Base-by-base conservation (phyloP, 2,329 filamentous ascomycete species). In the Rutstroemia sp. region DNA sequence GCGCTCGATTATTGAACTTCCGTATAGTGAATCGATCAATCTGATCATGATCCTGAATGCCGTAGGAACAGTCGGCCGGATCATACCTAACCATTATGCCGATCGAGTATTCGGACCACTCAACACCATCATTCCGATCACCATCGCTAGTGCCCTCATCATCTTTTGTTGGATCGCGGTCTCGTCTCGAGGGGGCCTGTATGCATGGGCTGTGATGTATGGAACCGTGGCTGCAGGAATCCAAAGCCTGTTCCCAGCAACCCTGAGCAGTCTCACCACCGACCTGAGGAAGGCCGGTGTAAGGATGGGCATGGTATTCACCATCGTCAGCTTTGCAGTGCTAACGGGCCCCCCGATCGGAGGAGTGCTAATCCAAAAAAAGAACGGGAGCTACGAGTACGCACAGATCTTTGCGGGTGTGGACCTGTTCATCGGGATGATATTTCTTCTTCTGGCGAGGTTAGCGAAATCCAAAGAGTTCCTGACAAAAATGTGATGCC, bases 241-340 rank as follows among this genome's bases (percentile, higher is more conserved):
- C 6, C 78, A 81, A 63, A 72, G 72, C 0, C 66, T 83, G 2
- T 81, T 81, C 59, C 78, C 79, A 0, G 76, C 76, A 0, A 76
- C 75, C 0, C 57, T 81, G 27, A 73, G 72, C 40, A 77, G 73
- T 50, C 66, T 83, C 57, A 80, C 77, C 0, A 73, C 73, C 0
- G 77, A 82, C 63, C 57, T 80, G 57, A 74, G 74, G 58, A 81
- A 79, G 66, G 70, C 72, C 5, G 80, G 80, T 0, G 75, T 78
- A n/a, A 70, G 79, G n/a, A 78, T 81, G 68, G 79, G 80, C 1
- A 79, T 81, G 76, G 73, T 77, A 5, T 75, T 82, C 50, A 65
- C 73, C 21, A 73, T 80, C 54, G 73, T 81, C 17, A 75, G 73
- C n/a, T 73, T 82, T 51, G 77, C 78, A 0, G 75, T 73, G 2